Evolutionary conservation across 1,139 yeast species (phyloP).

Genomic region (Blastobotrys malaysiensis): DNA sequence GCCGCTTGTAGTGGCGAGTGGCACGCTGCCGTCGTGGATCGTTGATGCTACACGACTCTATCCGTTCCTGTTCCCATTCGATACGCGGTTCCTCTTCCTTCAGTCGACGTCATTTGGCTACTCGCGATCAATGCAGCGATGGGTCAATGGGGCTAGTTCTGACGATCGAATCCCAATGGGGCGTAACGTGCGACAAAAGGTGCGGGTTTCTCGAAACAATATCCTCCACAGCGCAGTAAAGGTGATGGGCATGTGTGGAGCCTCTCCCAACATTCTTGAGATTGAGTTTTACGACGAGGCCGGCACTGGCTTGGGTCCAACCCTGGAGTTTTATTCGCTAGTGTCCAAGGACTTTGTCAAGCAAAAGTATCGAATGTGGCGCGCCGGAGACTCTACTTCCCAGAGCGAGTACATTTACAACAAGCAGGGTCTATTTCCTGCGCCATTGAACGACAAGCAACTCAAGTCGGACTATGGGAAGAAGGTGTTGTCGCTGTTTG

Average conservation of each 20-base stretch:
- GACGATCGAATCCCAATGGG: slow-evolving; percentile 49
- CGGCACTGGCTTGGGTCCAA: slow-evolving; percentile 97
- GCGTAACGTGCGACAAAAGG: slow-evolving; percentile 73
- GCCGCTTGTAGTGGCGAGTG: slow-evolving; percentile 82
- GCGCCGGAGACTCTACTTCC: slow-evolving; percentile 39
- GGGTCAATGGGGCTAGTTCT: slow-evolving; percentile 41
- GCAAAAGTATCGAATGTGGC: slow-evolving; percentile 63
- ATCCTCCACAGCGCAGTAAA: slow-evolving; percentile 75
- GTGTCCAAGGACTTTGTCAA: slow-evolving; percentile 71
- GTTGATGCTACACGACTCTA: slow-evolving; percentile 63
- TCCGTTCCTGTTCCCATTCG: slow-evolving; percentile 83
- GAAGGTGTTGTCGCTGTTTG: slow-evolving; percentile 50
- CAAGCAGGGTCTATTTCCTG: slow-evolving; percentile 64
- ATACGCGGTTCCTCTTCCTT: slow-evolving; percentile 68
- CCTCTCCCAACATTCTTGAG: slow-evolving; percentile 76
- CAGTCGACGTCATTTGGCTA: slow-evolving; percentile 91
- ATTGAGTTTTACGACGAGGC: slow-evolving; percentile 87
- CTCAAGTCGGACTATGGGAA: slow-evolving; percentile 38
- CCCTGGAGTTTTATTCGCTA: slow-evolving; percentile 81
- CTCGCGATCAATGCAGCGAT: slow-evolving; percentile 72
- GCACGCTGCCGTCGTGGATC: slow-evolving; percentile 83
- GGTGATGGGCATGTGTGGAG: slow-evolving; percentile 70
- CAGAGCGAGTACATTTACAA: slow-evolving; percentile 41
- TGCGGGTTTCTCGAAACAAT: slow-evolving; percentile 66
- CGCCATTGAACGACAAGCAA: slow-evolving; percentile 45